Evolutionary conservation across 257 asterid genomes (phyloP).

Genomic region (Eustoma russellianum): DNA sequence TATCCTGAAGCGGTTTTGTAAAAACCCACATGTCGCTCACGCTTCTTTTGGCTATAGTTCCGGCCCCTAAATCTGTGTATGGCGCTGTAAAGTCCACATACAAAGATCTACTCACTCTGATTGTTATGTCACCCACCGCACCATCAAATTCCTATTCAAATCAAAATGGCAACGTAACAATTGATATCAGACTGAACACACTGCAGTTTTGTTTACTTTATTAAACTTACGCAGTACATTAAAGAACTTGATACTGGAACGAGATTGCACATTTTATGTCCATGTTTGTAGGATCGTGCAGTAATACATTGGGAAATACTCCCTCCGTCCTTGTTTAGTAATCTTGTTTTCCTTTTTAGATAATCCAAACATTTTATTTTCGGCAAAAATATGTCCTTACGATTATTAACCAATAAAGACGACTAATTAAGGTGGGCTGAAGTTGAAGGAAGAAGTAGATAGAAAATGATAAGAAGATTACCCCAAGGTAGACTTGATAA

Average conservation of each 20-base stretch:
- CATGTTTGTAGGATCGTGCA: too few species aligned
- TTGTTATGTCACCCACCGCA: slow-evolving; percentile 33
- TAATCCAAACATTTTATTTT: too few species aligned
- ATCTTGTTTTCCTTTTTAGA: too few species aligned
- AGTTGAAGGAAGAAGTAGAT: background rate
- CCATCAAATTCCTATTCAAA: slow-evolving; percentile 26
- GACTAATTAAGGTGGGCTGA: too few species aligned
- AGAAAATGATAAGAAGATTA: background rate
- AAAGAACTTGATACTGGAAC: too few species aligned
- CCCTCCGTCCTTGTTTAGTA: too few species aligned
- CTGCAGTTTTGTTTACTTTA: too few species aligned
- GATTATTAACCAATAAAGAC: too few species aligned
- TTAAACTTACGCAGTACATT: too few species aligned
- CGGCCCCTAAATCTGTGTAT: slow-evolving; percentile 30
- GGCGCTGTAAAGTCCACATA: slow-evolving; percentile 41
- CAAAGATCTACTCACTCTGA: slow-evolving; percentile 25
- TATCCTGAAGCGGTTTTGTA: slow-evolving; percentile 25
- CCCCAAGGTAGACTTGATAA: slow-evolving; percentile 19
- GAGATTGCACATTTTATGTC: too few species aligned
- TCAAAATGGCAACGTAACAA: background rate
- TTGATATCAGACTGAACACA: background rate
- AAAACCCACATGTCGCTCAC: slow-evolving; percentile 31
- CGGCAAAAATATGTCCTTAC: too few species aligned
- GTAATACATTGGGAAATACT: too few species aligned
- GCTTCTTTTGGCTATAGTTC: slow-evolving; percentile 18